Conservation (phyloP, 2,329 filamentous ascomycete genomes). For the Aspergillus novoparasiticus region DNA sequence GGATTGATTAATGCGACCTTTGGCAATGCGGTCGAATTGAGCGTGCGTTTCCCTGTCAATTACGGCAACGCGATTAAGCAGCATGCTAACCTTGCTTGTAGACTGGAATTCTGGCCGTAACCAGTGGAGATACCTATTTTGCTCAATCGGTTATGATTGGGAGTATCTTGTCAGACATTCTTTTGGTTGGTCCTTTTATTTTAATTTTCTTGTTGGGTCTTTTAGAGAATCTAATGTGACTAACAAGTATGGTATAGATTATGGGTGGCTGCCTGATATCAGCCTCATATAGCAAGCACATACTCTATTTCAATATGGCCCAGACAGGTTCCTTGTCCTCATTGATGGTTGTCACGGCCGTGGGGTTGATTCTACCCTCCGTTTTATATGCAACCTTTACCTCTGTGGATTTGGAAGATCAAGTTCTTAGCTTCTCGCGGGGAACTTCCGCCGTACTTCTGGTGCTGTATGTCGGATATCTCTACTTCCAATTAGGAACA, state of each 20-base stretch:
- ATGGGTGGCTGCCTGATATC: conserved; percentile 73
- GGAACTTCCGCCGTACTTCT: conserved; percentile 71
- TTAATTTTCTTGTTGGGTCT: neutral
- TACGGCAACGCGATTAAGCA: too few relatives aligned
- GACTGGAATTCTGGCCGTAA: conserved; percentile 81
- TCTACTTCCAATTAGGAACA: conserved; percentile 71
- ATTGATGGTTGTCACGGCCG: conserved; percentile 69
- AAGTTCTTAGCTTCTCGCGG: conserved; percentile 68
- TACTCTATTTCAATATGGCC: conserved; percentile 55
- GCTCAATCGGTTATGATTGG: conserved; percentile 91
- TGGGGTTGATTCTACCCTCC: conserved; percentile 71
- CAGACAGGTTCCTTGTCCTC: conserved; percentile 51
- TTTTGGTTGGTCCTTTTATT: conserved; percentile 56
- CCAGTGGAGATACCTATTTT: conserved; percentile 78
- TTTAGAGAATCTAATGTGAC: too few relatives aligned
- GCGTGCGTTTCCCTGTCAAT: conserved; percentile 57
- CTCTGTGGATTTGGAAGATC: conserved; percentile 41
- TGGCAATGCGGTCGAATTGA: conserved; percentile 61
- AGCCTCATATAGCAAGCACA: conserved; percentile 65
- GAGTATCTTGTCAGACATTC: conserved; percentile 83
- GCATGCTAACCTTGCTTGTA: neutral
- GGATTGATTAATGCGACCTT: conserved; percentile 62
- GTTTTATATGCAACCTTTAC: conserved; percentile 64
- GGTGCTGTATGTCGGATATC: conserved; percentile 68
- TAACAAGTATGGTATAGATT: conserved; percentile 33